Percentiles rank a stretch among this genome's conserved stretches.
Conservation (phyloP, 345 rosid species). For the Psidium guajava region DNA sequence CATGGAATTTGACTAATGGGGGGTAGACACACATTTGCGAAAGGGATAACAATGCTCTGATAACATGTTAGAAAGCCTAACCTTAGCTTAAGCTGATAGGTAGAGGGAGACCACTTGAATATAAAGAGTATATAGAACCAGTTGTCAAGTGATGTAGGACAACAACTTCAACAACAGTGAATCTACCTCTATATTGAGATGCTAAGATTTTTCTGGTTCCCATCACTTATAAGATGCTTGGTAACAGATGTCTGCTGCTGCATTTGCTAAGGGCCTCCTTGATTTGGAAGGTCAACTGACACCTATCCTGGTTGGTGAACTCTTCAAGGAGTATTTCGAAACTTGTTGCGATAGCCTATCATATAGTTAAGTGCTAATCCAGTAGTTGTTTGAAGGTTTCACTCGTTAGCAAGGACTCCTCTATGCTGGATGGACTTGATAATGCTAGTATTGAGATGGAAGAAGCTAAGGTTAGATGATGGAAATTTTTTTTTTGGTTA, state of each 20-base stretch:
- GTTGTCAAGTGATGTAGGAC: too few relatives aligned
- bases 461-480: conserved; percentile 72
- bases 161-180: background rate
- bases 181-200: background rate
- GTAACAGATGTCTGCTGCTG: conserved; percentile 99
- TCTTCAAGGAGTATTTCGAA: background rate
- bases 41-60: too few relatives aligned
- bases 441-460: conserved; percentile 91
- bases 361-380: conserved; percentile 7
- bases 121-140: too few relatives aligned
- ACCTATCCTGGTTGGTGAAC: conserved; percentile 77
- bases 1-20: too few relatives aligned
- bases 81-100: too few relatives aligned
- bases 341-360: background rate
- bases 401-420: conserved; percentile 98
- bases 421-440: conserved; percentile 99
- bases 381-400: conserved; percentile 57
- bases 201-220: background rate
- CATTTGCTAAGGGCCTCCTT: conserved; percentile 99
- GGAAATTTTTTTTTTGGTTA: conserved; percentile 2
- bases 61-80: too few relatives aligned
- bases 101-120: too few relatives aligned
- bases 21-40: too few relatives aligned
- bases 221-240: background rate
- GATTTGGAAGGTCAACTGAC: conserved; percentile 98